Evolutionary conservation across 2,329 filamentous ascomycete species (phyloP).

Genomic region (Fonsecaea monophora): DNA sequence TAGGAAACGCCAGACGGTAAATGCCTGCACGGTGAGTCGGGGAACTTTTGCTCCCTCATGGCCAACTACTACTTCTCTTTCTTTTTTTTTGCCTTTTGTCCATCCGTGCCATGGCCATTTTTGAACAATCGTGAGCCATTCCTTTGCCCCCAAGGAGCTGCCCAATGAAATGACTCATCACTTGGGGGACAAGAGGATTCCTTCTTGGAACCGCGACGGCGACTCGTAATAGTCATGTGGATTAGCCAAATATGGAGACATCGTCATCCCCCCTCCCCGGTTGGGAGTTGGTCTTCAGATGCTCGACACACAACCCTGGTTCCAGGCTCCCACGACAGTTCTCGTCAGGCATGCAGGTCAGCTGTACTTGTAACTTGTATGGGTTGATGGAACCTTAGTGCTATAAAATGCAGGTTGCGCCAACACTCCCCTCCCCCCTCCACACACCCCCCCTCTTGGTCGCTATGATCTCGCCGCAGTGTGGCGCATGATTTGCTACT

Average conservation of each 20-base stretch:
- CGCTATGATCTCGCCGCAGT: slow-evolving; percentile 1
- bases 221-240: slow-evolving; percentile 17
- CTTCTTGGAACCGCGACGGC: background rate
- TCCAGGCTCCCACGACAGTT: slow-evolving; percentile 21
- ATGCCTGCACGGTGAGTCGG: background rate
- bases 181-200: slow-evolving; percentile 1
- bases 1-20: background rate
- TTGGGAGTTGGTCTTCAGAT: background rate
- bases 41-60: slow-evolving; percentile 13
- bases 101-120: background rate
- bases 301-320: background rate
- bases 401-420: background rate
- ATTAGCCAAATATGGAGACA: slow-evolving; percentile 8
- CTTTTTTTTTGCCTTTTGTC: background rate
- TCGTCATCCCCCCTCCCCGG: too few species aligned
- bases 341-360: slow-evolving; percentile 3
- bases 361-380: background rate
- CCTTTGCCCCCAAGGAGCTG: slow-evolving; percentile 2
- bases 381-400: background rate
- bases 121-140: slow-evolving; percentile 1
- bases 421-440: background rate
- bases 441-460: too few species aligned
- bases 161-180: slow-evolving; percentile 17
- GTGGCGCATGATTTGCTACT: slow-evolving; percentile 23
- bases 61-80: background rate